Conservation (phyloP, 2,329 filamentous ascomycete species). For the Alternaria gaisen region DNA sequence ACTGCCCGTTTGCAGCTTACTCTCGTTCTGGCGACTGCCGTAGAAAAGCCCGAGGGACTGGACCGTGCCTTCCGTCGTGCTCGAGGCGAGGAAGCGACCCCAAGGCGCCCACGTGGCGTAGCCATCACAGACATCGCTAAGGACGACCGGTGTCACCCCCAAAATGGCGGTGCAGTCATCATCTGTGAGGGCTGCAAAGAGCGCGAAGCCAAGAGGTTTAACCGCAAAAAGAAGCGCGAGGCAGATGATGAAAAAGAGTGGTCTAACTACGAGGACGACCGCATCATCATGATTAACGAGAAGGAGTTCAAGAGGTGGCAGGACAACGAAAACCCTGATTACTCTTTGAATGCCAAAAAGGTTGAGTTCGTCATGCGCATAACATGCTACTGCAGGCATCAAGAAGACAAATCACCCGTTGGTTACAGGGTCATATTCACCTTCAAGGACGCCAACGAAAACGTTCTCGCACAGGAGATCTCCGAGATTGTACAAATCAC, state of each 20-base stretch:
- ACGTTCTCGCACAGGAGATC: slow-evolving; percentile 82
- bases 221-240: slow-evolving; percentile 91
- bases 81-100: slow-evolving; percentile 54
- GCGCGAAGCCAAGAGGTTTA: slow-evolving; percentile 88
- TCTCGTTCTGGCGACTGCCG: slow-evolving; percentile 90
- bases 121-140: slow-evolving; percentile 58
- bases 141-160: slow-evolving; percentile 74
- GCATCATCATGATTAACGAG: slow-evolving; percentile 53
- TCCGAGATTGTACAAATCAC: slow-evolving; percentile 89
- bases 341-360: slow-evolving; percentile 65
- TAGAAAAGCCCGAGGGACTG: slow-evolving; percentile 74
- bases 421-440: slow-evolving; percentile 96
- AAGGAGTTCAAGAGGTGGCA: slow-evolving; percentile 49
- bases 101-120: slow-evolving; percentile 46
- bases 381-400: slow-evolving; percentile 95
- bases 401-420: slow-evolving; percentile 78
- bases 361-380: slow-evolving; percentile 93
- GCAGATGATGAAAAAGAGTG: slow-evolving; percentile 87
- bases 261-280: slow-evolving; percentile 59
- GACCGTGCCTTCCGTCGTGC: slow-evolving; percentile 72
- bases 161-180: slow-evolving; percentile 91
- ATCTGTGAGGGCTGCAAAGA: slow-evolving; percentile 94
- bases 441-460: slow-evolving; percentile 80
- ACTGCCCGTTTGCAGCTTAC: slow-evolving; percentile 37
- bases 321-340: slow-evolving; percentile 35